Conservation (phyloP, 2,329 filamentous ascomycete species). For the Fusarium sp. region DNA sequence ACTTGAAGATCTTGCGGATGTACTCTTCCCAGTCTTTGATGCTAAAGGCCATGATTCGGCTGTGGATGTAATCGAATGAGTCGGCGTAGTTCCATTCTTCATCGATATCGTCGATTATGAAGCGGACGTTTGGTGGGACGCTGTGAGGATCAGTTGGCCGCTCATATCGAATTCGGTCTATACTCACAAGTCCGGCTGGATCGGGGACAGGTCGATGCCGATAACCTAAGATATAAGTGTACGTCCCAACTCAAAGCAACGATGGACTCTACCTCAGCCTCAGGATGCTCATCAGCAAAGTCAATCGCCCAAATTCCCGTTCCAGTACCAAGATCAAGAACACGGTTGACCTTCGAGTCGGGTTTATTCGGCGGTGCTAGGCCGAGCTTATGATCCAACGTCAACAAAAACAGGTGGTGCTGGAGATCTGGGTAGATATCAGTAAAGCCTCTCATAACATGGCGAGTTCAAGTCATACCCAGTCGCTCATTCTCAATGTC, state of each 20-base stretch:
- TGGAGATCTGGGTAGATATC: background rate
- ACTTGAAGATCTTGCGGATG: conserved; percentile 13
- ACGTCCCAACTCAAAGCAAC: too few relatives aligned
- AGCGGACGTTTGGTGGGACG: conserved; percentile 10
- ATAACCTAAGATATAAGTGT: background rate
- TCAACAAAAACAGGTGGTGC: conserved; percentile 17
- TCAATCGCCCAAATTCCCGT: conserved; percentile 29
- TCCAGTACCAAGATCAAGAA: conserved; percentile 26
- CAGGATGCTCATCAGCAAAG: conserved; percentile 19
- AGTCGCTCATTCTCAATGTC: conserved; percentile 22
- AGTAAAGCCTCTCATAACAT: background rate
- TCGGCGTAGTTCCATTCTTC: conserved; percentile 16
- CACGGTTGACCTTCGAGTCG: background rate
- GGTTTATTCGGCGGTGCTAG: background rate
- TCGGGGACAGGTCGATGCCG: conserved; percentile 5
- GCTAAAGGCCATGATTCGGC: conserved; percentile 20
- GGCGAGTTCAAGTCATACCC: background rate
- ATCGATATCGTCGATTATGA: conserved; percentile 15
- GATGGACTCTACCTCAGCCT: background rate
- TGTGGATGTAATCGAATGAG: conserved; percentile 23
- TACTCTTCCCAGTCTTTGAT: background rate
- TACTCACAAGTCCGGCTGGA: conserved; percentile 2
- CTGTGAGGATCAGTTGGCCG: accelerated
- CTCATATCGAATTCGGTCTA: accelerated
- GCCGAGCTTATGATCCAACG: conserved; percentile 5